These are phyloP conservation scores for Canavalia ensiformis DNA, from an alignment of 306 rosid species.

Conservation along the genomic window DNA sequence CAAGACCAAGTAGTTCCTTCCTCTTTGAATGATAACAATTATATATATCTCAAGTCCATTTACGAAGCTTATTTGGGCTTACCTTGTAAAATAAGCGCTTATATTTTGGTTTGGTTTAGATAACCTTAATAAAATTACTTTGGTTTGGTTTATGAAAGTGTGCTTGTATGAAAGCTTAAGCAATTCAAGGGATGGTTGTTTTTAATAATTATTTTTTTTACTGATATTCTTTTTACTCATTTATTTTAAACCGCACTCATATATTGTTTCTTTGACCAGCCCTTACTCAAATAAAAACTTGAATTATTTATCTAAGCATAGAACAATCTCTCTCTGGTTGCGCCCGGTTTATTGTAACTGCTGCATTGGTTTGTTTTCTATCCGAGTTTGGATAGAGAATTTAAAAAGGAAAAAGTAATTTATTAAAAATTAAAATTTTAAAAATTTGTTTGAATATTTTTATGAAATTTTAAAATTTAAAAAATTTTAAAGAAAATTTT, in stretches of 20 bases:
- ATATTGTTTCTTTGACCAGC: background rate
- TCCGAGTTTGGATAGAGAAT: too few species aligned
- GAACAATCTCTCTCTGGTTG: background rate
- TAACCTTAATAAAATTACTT: background rate
- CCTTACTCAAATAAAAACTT: background rate
- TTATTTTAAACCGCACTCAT: background rate
- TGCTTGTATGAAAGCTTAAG: background rate
- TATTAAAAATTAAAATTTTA: too few species aligned
- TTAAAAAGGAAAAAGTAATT: too few species aligned
- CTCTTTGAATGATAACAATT: slow-evolving; percentile 16
- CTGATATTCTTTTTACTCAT: too few species aligned
- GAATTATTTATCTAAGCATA: background rate
- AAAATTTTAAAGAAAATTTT: too few species aligned
- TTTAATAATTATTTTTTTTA: background rate
- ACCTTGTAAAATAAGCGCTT: background rate
- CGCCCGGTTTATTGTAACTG: background rate
- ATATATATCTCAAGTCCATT: background rate
- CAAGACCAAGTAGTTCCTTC: slow-evolving; percentile 49
- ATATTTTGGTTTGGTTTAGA: background rate
- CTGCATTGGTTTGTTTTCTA: background rate
- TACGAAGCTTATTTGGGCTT: background rate
- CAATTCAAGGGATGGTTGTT: background rate
- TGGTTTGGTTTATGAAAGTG: background rate
- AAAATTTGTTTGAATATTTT: too few species aligned
- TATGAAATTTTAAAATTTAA: too few species aligned